Evolutionary conservation across 495 filamentous ascomycete species (phyloP).

Genomic region (Penicillium cosmopolitanum): DNA sequence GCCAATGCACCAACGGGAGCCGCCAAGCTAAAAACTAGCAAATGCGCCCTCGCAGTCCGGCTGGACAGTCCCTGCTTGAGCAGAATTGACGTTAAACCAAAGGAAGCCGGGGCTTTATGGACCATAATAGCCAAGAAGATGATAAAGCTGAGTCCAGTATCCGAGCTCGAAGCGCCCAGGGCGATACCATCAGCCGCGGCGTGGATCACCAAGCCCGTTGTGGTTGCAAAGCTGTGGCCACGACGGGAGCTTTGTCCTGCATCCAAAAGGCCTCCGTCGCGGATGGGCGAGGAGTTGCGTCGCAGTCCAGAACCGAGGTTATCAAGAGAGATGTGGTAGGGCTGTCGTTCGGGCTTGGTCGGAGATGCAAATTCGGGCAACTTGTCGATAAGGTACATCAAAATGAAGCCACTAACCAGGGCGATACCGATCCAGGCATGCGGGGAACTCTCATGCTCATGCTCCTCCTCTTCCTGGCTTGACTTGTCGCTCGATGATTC

Average conservation of each 20-base stretch:
- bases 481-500: conserved; percentile 43
- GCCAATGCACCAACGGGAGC: conserved; percentile 83
- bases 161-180: conserved; percentile 81
- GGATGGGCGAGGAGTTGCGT: conserved; percentile 54
- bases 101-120: conserved; percentile 95
- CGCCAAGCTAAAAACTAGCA: conserved; percentile 88
- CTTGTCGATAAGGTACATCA: conserved; percentile 97
- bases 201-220: conserved; percentile 92
- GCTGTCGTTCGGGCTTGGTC: conserved; percentile 54
- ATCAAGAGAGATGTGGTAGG: conserved; percentile 80
- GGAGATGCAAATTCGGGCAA: conserved; percentile 71
- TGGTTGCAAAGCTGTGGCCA: conserved; percentile 67
- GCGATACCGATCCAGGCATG: conserved; percentile 84
- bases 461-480: conserved; percentile 36
- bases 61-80: conserved; percentile 88
- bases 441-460: conserved; percentile 50
- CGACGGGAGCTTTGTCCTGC: conserved; percentile 34
- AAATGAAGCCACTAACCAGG: conserved; percentile 83
- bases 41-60: conserved; percentile 78
- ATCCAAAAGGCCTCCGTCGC: conserved; percentile 44
- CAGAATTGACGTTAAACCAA: conserved; percentile 87
- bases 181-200: conserved; percentile 96
- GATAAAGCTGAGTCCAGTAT: conserved; percentile 77
- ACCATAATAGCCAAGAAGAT: conserved; percentile 97
- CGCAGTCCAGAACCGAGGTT: conserved; percentile 64